Conservation (phyloP, 805 yeast genomes). For the Hanseniaspora hatyaiensis region DNA sequence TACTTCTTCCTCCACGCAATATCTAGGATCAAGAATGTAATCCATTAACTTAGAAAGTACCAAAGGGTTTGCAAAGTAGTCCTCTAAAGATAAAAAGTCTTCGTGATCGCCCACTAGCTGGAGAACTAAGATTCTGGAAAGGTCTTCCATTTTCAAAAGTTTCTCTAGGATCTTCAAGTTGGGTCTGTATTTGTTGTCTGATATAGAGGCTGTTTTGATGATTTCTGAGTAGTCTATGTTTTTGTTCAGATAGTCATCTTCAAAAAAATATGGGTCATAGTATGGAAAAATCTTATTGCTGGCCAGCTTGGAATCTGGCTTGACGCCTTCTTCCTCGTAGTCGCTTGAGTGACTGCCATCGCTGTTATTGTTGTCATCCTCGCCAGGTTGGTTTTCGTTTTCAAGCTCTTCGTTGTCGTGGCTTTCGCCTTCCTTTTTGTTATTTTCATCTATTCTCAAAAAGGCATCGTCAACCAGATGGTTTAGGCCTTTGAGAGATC, state of each 20-base stretch:
- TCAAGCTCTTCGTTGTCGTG: too few species aligned
- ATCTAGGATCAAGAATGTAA: conserved; percentile 39
- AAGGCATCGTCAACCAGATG: conserved; percentile 10
- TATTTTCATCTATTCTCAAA: conserved; percentile 10
- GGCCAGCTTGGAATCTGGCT: too few species aligned
- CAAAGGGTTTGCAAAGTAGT: conserved; percentile 68
- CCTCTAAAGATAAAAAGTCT: conserved; percentile 44
- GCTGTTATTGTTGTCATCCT: too few species aligned
- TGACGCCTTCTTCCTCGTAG: neutral
- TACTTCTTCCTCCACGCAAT: conserved; percentile 12
- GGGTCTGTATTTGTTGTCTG: conserved; percentile 29
- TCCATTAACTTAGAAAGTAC: conserved; percentile 58
- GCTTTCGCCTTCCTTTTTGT: conserved; percentile 5
- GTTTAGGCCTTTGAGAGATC: conserved; percentile 7
- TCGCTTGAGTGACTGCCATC: neutral
- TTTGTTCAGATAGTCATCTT: conserved; percentile 1
- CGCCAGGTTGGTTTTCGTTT: too few species aligned
- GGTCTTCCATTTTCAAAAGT: conserved; percentile 61
- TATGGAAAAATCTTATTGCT: neutral
- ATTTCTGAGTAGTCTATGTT: conserved; percentile 1
- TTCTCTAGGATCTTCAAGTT: conserved; percentile 39
- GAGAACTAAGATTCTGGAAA: conserved; percentile 55
- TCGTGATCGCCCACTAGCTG: conserved; percentile 13
- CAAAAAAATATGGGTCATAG: conserved; percentile 3
- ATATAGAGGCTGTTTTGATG: conserved; percentile 1